Conservation (phyloP, 257 asterid species). For the Ajuga chamaepitys region DNA sequence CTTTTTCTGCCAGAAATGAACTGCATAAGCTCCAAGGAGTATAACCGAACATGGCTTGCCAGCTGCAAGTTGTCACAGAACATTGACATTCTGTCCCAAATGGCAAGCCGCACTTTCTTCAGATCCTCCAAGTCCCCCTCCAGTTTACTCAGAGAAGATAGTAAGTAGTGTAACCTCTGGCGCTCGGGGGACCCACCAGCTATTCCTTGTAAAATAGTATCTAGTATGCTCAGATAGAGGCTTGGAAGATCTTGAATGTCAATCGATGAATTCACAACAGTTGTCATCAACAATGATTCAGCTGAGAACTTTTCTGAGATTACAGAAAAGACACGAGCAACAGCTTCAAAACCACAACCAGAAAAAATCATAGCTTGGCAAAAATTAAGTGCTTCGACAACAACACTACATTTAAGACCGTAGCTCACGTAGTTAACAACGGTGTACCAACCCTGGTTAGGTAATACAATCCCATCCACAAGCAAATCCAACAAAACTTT, state of each 20-base stretch:
- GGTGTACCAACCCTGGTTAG: slow-evolving; percentile 72
- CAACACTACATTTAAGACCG: slow-evolving; percentile 41
- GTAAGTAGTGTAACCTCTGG: slow-evolving; percentile 36
- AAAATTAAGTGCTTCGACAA: slow-evolving; percentile 47
- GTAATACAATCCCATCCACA: slow-evolving; percentile 40
- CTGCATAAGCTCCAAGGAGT: slow-evolving; percentile 84
- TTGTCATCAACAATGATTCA: slow-evolving; percentile 19
- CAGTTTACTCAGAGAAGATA: slow-evolving; percentile 73
- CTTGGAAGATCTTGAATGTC: slow-evolving; percentile 55
- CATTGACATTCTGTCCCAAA: slow-evolving; percentile 68
- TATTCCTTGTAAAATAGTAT: slow-evolving; percentile 50
- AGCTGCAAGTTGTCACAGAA: slow-evolving; percentile 67
- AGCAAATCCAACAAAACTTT: slow-evolving; percentile 51
- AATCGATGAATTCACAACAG: slow-evolving; percentile 19
- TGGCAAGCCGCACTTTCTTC: slow-evolving; percentile 51
- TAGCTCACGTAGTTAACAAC: slow-evolving; percentile 37
- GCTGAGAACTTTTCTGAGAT: slow-evolving; percentile 33
- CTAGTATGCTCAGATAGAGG: slow-evolving; percentile 61
- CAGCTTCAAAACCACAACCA: slow-evolving; percentile 63
- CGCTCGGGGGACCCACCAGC: slow-evolving; percentile 35
- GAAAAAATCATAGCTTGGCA: slow-evolving; percentile 67
- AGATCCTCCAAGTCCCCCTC: slow-evolving; percentile 64
- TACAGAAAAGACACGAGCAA: slow-evolving; percentile 39
- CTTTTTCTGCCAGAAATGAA: slow-evolving; percentile 51
- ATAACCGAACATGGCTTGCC: slow-evolving; percentile 62